Evolutionary conservation across 2,329 filamentous ascomycete species (phyloP).

Genomic region (Xylaria arbuscula): DNA sequence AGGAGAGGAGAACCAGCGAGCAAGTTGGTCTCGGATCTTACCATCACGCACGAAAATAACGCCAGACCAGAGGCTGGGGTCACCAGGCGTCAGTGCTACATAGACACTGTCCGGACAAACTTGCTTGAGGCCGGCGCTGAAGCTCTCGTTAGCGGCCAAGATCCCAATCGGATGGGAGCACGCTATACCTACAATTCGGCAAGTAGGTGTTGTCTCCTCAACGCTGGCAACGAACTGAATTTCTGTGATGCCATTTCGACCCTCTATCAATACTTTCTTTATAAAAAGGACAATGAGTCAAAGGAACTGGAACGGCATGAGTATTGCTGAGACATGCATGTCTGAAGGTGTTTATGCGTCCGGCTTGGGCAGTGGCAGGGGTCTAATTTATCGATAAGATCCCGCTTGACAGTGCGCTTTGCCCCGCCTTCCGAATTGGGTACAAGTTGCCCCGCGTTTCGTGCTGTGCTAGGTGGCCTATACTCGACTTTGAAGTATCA

Average conservation of each 20-base stretch:
- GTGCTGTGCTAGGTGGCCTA: too few relatives aligned
- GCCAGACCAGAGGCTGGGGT: constrained; percentile 87
- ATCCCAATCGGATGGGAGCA: constrained; percentile 5
- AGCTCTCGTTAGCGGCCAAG: constrained; percentile 43
- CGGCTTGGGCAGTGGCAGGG: neutral
- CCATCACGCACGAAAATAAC: constrained; percentile 91
- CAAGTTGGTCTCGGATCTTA: constrained; percentile 53
- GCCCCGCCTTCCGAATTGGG: too few relatives aligned
- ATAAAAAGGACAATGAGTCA: neutral
- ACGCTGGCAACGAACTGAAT: constrained; percentile 61
- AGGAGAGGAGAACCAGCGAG: constrained; percentile 41
- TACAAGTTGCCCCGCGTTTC: too few relatives aligned
- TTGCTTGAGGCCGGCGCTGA: constrained; percentile 81
- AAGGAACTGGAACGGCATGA: neutral
- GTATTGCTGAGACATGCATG: constrained; percentile 36
- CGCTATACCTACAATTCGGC: constrained; percentile 77
- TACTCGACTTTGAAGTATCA: too few relatives aligned
- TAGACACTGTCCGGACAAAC: constrained; percentile 88
- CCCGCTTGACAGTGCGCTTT: too few relatives aligned
- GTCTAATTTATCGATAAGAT: constrained; percentile 23
- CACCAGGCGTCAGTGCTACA: constrained; percentile 82
- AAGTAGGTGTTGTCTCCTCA: constrained; percentile 80
- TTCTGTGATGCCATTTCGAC: constrained; percentile 57
- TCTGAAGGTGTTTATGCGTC: constrained; percentile 26
- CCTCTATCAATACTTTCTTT: constrained; percentile 21